Evolutionary conservation across 768 basidiomycete genomes (phyloP), one percentile per base, ranked within the genome.

Genomic region (Agrocybe pediades): DNA sequence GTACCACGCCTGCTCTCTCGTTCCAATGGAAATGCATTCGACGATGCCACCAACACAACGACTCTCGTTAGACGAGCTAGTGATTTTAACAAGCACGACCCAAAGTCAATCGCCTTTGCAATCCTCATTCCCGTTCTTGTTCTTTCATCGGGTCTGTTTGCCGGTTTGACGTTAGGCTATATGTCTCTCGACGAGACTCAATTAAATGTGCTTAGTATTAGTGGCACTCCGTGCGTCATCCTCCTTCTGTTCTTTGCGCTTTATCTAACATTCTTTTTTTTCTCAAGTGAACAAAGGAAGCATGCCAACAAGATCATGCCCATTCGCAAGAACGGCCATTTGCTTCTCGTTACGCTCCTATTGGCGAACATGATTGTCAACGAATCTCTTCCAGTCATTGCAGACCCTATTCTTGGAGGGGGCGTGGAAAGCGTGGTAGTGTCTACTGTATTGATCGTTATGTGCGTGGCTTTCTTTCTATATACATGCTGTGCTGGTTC

Each of bases 111-210:
- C 56, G 68, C 68, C 48, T 79, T 79, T 48, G 75, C 68, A 41
- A 62, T 73, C 41, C 86, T 95, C 71, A 93, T 95, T 41, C 93
- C 93, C 48, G 65, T 93, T 27, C 86, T 94, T 62, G 93, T 95
- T 48, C 66, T 92, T 44, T 65, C 88, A 58, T 93, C 89, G 54
- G 92, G 92, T 66, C 62, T 93, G 54, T 94, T 95, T 82, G 92
- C 92, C 79, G 90, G 94, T 70, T 76, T 95, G 60, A 95, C 94
- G 53, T 75, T 95, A 42, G 93, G 93, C 27, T 95, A 92, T 69
- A 94, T 95, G 89, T 90, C 87, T 61, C 79, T 95, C 68, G 93
- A 96, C 71, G 90, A 90, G 69, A 95, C 93, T 36, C 92, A 95
- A 77, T 81, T 96, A 40, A 87, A 88, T 65, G 94, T 96, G 2